Evolutionary conservation across 73 alveolate genomes (phyloP).

Genomic region (Tetrahymena elliotti): DNA sequence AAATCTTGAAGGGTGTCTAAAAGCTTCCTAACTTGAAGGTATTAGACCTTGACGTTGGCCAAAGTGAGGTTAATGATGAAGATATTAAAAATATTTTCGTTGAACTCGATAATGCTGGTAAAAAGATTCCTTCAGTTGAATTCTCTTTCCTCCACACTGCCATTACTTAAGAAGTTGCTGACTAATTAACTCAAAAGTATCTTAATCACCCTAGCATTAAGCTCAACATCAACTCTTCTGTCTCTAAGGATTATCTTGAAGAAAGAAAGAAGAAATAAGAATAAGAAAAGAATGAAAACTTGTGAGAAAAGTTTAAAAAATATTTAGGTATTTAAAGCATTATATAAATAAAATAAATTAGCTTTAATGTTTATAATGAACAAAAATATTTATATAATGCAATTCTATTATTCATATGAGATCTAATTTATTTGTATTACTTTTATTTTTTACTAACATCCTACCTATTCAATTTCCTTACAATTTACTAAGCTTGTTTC

Average conservation of each 20-base stretch:
- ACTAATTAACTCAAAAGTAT: conserved; percentile 7
- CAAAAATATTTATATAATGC: not conserved
- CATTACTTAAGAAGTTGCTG: conserved; percentile 25
- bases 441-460: not conserved
- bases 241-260: not conserved
- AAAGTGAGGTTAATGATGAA: conserved; percentile 19
- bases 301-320: not conserved
- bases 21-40: not conserved
- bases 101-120: conserved; percentile 12
- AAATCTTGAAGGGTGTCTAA: not conserved
- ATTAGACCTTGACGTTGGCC: not conserved
- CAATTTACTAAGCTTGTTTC: not conserved
- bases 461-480: not conserved
- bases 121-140: not conserved
- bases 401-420: conserved; percentile 2
- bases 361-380: not conserved
- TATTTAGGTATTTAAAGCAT: not conserved
- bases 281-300: not conserved
- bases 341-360: no score
- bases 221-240: not conserved
- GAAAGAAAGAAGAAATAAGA: not conserved
- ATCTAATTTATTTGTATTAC: not conserved
- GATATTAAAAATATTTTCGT: conserved; percentile 1
- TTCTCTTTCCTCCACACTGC: conserved; percentile 31
- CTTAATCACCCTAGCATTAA: not conserved